A percentile compares a stretch with the other conserved stretches of the same genome.
These are phyloP conservation scores for Rhizopogon roseolus DNA, from an alignment of 768 basidiomycete genomes.

Conservation along the genomic window DNA sequence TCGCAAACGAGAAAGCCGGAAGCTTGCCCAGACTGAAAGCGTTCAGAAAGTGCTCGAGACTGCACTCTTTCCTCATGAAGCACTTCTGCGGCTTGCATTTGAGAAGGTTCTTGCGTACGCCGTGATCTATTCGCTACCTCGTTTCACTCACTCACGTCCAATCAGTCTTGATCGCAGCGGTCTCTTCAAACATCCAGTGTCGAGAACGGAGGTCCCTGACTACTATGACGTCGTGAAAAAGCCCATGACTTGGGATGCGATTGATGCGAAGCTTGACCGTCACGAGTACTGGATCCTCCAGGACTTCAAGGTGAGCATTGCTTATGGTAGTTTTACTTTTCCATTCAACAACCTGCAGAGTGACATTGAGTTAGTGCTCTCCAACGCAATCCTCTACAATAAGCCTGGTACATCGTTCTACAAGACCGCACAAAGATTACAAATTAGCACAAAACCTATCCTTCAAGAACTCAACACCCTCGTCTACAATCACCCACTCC, in stretches of 20 bases:
- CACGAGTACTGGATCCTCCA: constrained; percentile 79
- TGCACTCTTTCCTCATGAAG: constrained; percentile 65
- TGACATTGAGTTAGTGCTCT: constrained; percentile 79
- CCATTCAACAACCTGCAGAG: constrained; percentile 35
- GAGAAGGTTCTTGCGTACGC: constrained; percentile 63
- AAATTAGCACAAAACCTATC: constrained; percentile 35
- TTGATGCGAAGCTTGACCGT: constrained; percentile 75
- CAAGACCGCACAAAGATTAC: constrained; percentile 64
- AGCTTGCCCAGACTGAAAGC: constrained; percentile 62
- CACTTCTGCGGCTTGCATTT: constrained; percentile 56
- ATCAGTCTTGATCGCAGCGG: constrained; percentile 69
- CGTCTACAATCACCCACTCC: constrained; percentile 10
- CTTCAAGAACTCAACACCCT: constrained; percentile 21
- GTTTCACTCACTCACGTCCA: constrained; percentile 5
- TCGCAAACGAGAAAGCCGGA: constrained; percentile 77
- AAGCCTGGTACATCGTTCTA: constrained; percentile 65
- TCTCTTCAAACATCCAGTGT: constrained; percentile 82
- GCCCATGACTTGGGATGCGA: constrained; percentile 92
- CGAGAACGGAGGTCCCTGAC: constrained; percentile 74
- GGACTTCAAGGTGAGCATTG: constrained; percentile 56
- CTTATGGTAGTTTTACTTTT: neutral
- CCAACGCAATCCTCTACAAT: constrained; percentile 83
- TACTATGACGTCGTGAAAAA: constrained; percentile 83
- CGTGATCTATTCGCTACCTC: constrained; percentile 17
- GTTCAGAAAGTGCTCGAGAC: constrained; percentile 61